Evolutionary conservation across 768 basidiomycete genomes (phyloP), one percentile per base, ranked within the genome.

Genomic region (Leccinellum rugosiceps): DNA sequence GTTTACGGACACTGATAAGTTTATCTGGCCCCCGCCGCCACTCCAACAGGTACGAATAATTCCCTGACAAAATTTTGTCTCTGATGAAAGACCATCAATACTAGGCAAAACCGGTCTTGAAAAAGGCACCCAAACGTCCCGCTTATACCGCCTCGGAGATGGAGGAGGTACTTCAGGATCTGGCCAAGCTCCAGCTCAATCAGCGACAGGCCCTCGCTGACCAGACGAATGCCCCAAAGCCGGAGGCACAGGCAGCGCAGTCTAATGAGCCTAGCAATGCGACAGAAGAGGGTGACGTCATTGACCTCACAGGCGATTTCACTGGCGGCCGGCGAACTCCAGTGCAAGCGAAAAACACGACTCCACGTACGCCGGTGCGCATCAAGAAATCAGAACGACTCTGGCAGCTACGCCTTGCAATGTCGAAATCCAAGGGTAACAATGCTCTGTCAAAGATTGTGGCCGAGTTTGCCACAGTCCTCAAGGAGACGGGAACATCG

Each of bases 11-110:
- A 76, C 77, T 52, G 82, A 87, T 26, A 80, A 76, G 26, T 88
- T 92, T 63, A 75, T 89, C 41, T 92, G 89, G 89, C 88, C 88
- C n/a, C n/a, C n/a, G 3, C 84, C 87, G 11, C 80, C 79, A n/a
- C 71, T 62, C 62, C 56, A 66, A 48, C 69, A 70, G 72, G 70
- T 76, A 67, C 13, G 59, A 14, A 52, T 55, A 15, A 48, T 53
- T 52, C 35, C 11, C 9, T 30, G 34, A 44, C 28, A 10, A 4
- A 28, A 25, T 26, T 35, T 46, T 45, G 21, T 56, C 34, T 31
- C 15, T 4, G 46, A 48, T 60, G 46, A 63, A 28, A 51, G 13
- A 53, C 43, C 3, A 35, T 32, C 25, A 17, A 55, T 48, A 10
- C 17, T 30, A 75, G 72, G 65, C 69, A 43, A 75, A 76, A 57